Base-by-base conservation (phyloP, 2,329 filamentous ascomycete species). In the Talaromyces sp. region DNA sequence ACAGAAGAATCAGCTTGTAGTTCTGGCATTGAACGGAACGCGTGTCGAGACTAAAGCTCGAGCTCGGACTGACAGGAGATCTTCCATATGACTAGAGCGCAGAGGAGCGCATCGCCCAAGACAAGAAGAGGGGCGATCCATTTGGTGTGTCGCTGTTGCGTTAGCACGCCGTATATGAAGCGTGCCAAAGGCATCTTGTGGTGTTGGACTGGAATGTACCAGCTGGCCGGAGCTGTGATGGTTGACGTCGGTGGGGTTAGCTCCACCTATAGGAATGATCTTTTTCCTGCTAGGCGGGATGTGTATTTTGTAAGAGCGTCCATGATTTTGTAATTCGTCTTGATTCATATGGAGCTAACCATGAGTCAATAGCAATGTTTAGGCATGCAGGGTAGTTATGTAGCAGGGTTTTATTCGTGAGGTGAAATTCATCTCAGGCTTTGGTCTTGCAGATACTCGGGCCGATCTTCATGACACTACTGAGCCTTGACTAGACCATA, bases 1-100 rank as follows among this genome's bases (percentile, higher is more conserved):
- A 13, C 42, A 46, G 47, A 47, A 54, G 9, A 11, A 27, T 64
- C 58, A 64, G 60, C 44, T 51, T 20, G 29, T 16, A 46, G 42
- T 9, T 27, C 24, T 27, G 24, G 24, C 9, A 4, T 43, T 47
- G 35, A 51, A 47, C 36, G 33, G 41, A 19, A 49, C 33, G 29
- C 47, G 54, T 36, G 50, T 51, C 36, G 33, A 20, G 33, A 42
- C 36, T 51, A 48, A 22, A 39, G 32, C 87, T 77, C 78, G 47
- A 39, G 35, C 2, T 39, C 16, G 39, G 10, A 41, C 37, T 43
- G 24, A 96, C 91, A 96, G 36, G 91, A 86, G 52, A 96, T 81
- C 71, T 86, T 92, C 81, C 85, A 86, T 59, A 96, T 88, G 58
- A 97, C 82, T 30, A 90, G 70, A 14, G 76, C 81, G 71, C 89